Percentiles rank a stretch among this genome's conserved stretches.
Evolutionary conservation across 805 yeast species (phyloP).

Genomic region (Ogataea wickerhamii): DNA sequence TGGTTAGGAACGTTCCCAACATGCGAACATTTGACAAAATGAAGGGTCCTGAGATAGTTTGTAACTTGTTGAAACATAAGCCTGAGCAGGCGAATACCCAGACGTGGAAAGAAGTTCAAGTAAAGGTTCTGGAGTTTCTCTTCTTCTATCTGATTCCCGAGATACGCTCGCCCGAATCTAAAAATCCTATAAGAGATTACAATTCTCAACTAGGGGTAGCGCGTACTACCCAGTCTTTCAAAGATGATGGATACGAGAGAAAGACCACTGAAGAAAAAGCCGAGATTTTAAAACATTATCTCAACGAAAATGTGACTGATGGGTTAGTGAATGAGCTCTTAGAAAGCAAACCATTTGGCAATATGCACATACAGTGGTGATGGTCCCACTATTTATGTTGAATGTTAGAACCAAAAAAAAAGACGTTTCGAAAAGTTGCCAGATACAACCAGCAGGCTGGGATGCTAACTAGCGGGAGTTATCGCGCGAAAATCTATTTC

Average conservation of each 20-base stretch:
- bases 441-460: no score
- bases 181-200: neutral
- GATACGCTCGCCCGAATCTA: slow-evolving; percentile 18
- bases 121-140: slow-evolving; percentile 64
- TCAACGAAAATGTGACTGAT: slow-evolving; percentile 45
- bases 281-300: slow-evolving; percentile 36
- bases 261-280: slow-evolving; percentile 45
- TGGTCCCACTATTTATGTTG: no score
- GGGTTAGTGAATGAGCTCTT: slow-evolving; percentile 45
- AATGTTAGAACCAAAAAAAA: no score
- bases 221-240: neutral
- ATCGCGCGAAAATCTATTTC: no score
- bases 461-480: no score
- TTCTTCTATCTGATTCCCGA: slow-evolving; percentile 69
- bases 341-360: slow-evolving; percentile 48
- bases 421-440: no score
- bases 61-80: slow-evolving; percentile 38
- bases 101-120: slow-evolving; percentile 50
- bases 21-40: slow-evolving; percentile 56
- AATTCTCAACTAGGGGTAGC: neutral
- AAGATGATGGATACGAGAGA: slow-evolving; percentile 27
- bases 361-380: slow-evolving; percentile 45
- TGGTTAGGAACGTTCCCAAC: slow-evolving; percentile 55
- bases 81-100: slow-evolving; percentile 7
- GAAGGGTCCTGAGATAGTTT: slow-evolving; percentile 52